phyloP scores from a whole-genome alignment of 768 basidiomycete species.

The Megacollybia marginata region DNA sequence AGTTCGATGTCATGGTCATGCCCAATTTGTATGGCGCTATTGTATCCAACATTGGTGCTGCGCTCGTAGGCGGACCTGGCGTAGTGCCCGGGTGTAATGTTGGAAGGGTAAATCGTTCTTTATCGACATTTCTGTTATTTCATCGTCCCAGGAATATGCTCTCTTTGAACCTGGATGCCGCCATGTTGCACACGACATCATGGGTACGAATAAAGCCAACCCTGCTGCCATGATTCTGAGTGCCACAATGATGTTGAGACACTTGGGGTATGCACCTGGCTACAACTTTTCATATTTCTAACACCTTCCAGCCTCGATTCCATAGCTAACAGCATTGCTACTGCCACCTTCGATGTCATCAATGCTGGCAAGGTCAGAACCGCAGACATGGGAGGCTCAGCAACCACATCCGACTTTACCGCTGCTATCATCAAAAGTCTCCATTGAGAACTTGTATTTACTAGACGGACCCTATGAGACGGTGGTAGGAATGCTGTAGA shows the following conservation, averaged over 20 bases:
- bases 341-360: constrained; percentile 89
- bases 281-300: constrained; percentile 5
- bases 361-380: constrained; percentile 84
- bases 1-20: constrained; percentile 99
- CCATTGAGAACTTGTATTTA: neutral
- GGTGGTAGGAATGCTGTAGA: neutral
- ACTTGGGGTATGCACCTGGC: constrained; percentile 66
- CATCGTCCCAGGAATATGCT: constrained; percentile 75
- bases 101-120: constrained; percentile 54
- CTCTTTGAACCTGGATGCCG: constrained; percentile 98
- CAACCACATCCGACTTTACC: constrained; percentile 94
- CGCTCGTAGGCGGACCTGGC: constrained; percentile 96
- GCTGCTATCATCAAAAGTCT: constrained; percentile 83
- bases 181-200: constrained; percentile 91
- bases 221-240: constrained; percentile 97
- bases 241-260: constrained; percentile 96
- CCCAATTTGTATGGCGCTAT: constrained; percentile 96
- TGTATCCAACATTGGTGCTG: constrained; percentile 96
- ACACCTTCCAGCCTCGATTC: constrained; percentile 65
- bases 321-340: constrained; percentile 90
- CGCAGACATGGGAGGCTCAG: constrained; percentile 89
- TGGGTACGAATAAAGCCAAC: constrained; percentile 94
- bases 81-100: constrained; percentile 98
- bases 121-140: constrained; percentile 7
- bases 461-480: neutral